Evolutionary conservation across 2,329 filamentous ascomycete species (phyloP), one percentile per base, ranked within the genome.

Genomic region (Mycogone perniciosa): DNA sequence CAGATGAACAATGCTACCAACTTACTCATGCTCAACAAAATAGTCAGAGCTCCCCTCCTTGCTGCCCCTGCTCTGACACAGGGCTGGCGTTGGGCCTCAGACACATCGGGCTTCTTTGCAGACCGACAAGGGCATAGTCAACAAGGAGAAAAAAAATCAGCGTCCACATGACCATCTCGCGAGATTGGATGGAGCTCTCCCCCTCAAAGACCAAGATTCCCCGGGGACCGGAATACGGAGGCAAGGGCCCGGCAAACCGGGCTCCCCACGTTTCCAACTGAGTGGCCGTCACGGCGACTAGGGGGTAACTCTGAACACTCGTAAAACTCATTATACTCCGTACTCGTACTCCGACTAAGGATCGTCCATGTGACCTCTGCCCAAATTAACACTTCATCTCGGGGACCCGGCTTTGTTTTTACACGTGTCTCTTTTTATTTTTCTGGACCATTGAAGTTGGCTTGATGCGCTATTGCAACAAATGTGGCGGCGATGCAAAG

Each of bases 241-340:
- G 31, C 20, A 26, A 35, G 41, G 41, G 35, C 41, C 44, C 44
- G 44, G 49, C 38, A 42, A 48, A 41, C 27, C 8, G 33, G 45
- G 46, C 46, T 52, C 51, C 51, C 51, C 51, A 53, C 51, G 51
- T 53, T 53, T 53, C 37, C 38, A 20, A 46, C 27, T 37, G 34
- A 39, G 31, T 46, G 46, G 47, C 47, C 47, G 50, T 37, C 38
- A 29, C 38, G 39, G 39, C 31, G 31, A 11, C 33, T 33, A 27
- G 42, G 37, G 7, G 38, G 34, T 30, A 10, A 34, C 6, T 9
- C 27, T 9, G 13, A n/a, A 31, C 11, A 4, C 38, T 44, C 41
- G 11, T 31, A 33, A 13, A 39, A 44, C n/a, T n/a, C n/a, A n/a
- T n/a, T n/a, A n/a, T n/a, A n/a, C n/a, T n/a, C n/a, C n/a, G n/a